These are phyloP conservation scores for Austroboletus novae-zelandiae DNA, from an alignment of 1,284 basidiomycete genomes.

Conservation along the genomic window DNA sequence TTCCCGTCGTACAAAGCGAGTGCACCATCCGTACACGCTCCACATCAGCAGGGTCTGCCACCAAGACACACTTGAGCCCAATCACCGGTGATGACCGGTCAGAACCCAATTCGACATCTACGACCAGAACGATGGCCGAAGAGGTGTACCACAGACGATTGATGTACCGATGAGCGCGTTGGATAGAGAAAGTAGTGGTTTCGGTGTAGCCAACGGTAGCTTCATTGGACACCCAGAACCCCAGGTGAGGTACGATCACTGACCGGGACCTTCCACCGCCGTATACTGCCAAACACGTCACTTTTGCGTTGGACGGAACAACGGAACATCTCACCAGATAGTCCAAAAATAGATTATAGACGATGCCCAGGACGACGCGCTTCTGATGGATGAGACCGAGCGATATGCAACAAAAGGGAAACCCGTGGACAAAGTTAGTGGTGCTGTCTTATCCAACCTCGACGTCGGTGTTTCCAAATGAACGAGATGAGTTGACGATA, in stretches of 20 bases:
- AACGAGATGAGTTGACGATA: background rate
- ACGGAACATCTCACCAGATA: no score
- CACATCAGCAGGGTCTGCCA: conserved; percentile 58
- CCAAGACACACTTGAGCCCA: conserved; percentile 71
- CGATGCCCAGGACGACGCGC: conserved; percentile 82
- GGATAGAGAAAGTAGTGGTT: conserved; percentile 72
- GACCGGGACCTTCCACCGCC: conserved; percentile 61
- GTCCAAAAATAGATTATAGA: conserved; percentile 86
- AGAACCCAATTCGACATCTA: conserved; percentile 90
- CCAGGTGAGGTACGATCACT: conserved; percentile 67
- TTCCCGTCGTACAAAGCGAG: conserved; percentile 79
- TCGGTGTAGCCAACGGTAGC: conserved; percentile 65
- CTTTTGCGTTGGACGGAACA: background rate
- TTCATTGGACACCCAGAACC: conserved; percentile 51
- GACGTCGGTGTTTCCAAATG: background rate
- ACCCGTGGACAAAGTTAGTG: conserved; percentile 94
- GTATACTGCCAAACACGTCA: conserved; percentile 56
- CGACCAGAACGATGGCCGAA: background rate
- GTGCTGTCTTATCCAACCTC: conserved; percentile 63
- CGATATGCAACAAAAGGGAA: conserved; percentile 88
- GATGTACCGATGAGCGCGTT: conserved; percentile 73
- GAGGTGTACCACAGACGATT: no score
- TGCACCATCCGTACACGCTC: conserved; percentile 85
- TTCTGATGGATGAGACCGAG: conserved; percentile 85
- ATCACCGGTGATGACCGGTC: conserved; percentile 68